A percentile compares a stretch with the other conserved stretches of the same genome.
Conservation (phyloP, 2,329 filamentous ascomycete genomes). For the Microsporum canis region DNA sequence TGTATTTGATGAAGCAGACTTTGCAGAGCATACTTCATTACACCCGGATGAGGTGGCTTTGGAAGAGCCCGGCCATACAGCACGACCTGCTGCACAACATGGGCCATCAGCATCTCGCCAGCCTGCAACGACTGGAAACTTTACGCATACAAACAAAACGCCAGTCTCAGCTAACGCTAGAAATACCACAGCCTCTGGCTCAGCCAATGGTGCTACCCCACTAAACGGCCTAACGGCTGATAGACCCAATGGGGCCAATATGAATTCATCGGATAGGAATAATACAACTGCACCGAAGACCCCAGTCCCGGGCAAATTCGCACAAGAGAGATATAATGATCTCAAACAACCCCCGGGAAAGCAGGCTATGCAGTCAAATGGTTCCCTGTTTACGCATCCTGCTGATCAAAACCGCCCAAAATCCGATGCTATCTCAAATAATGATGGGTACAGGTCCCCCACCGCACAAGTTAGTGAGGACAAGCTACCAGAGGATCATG, state of each 20-base stretch:
- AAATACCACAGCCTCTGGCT: conserved; percentile 19
- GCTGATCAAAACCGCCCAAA: conserved; percentile 16
- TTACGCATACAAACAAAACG: conserved; percentile 15
- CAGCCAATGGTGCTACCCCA: conserved; percentile 11
- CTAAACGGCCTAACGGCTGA: conserved; percentile 3
- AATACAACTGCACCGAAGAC: conserved; percentile 6
- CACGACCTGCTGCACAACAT: conserved; percentile 6
- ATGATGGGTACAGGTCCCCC: conserved; percentile 9
- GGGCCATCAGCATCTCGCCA: conserved; percentile 4
- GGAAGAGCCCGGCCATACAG: conserved; percentile 24
- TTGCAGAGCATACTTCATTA: conserved; percentile 55
- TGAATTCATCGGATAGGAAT: conserved; percentile 8
- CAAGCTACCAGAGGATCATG: conserved; percentile 24
- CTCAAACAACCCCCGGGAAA: conserved; percentile 2
- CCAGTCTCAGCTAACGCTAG: conserved; percentile 33
- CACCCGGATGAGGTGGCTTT: conserved; percentile 68
- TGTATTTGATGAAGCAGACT: conserved; percentile 68
- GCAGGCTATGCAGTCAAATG: conserved; percentile 7
- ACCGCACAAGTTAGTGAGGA: conserved; percentile 19
- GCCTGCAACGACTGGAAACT: conserved; percentile 8
- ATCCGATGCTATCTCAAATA: conserved; percentile 6
- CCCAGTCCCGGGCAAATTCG: conserved; percentile 8
- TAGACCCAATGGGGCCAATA: conserved; percentile 6
- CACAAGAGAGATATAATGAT: conserved; percentile 7
- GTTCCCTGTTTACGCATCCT: conserved; percentile 14